Base-by-base conservation (phyloP, 495 filamentous ascomycete genomes). In the Daldinia concentrica region DNA sequence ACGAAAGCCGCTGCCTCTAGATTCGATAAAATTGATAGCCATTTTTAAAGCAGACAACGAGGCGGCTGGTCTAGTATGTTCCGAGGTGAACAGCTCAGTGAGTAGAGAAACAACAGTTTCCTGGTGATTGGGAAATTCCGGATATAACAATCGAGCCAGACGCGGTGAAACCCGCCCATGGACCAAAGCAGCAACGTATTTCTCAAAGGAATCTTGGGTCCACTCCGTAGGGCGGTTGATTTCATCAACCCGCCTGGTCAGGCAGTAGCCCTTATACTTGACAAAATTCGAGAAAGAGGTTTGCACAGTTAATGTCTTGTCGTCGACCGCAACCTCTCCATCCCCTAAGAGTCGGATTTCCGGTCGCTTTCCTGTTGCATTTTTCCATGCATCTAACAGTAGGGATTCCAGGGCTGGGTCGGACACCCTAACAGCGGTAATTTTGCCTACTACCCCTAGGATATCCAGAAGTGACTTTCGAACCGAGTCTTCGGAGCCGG, bases 11-110 rank as follows among this genome's bases (percentile, higher is more conserved):
- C 8, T 4, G 17, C 74, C 72, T 9, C 22, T 50, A 2, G 52
- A 62, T 37, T 73, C 68, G 27, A 83, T 74, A 60, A 70, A 83
- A 1, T 36, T 30, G 37, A 85, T 68, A 30, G 80, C 82, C 61
- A 80, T 64, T 61, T 82, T 83, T 60, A 82, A 66, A 22, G 80
- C 78, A 19, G 76, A 68, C 7, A 68, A 41, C 0, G 82, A 78
- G 3, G 78, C 48, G 30, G 60, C 71, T 4, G 52, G 6, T 19
- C 62, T 68, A 5, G 77, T 61, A 0, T 66, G 41, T 45, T 70
- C 66, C 39, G 59, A 72, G 62, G 68, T 76, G 61, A 83, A 81
- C 22, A 75, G 64, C 0, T 43, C n/a, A 30, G 71, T 52, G 4
- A 83, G 71, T n/a, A 74, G 54, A 12, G 54, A 17, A 30, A 78